Evolutionary conservation across 768 basidiomycete species (phyloP), one percentile per base, ranked within the genome.

Genomic region (Strobilomyces dryophilus): DNA sequence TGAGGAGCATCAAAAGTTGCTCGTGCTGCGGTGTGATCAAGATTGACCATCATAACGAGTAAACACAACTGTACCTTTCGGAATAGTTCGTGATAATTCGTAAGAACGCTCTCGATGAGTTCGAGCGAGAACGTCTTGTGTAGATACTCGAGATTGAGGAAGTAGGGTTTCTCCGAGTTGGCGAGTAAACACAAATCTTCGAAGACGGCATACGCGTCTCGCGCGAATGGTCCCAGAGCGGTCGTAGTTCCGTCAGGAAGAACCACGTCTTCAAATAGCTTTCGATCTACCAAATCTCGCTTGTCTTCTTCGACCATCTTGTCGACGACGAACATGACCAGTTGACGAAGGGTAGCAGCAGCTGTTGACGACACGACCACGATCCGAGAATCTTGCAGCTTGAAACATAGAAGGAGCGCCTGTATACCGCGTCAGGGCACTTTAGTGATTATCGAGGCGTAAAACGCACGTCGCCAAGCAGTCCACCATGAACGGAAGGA

Each of bases 251-350:
- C 92, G 55, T 92, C 80, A 2, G 92, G 88, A 14, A 92, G 78
- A 1, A 67, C 67, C 1, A 83, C 76, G 14, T 79, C 74, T n/a
- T 49, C 59, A n/a, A 70, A 45, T 5, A 53, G 21, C 4, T 45
- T 45, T 11, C 54, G 39, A 35, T 64, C 57, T 14, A 51, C 31
- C 8, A 47, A 56, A 20, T 76, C 79, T 15, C 68, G 68, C 5
- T 74, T 72, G 66, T 93, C 89, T 64, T 94, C 91, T 17, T 81
- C 78, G 1, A 85, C 82, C 69, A 98, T 89, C 66, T 95, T 94
- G 72, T 99, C 97, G 41, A 98, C 90, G 17, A 98, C 86, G 59
- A 98, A 91, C 95, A 99, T 98, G 42, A 98, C 92, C 2, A 98
- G 78, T 66, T 98, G 95, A 3, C 95, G 86, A 5, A 98, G 79